Base-by-base conservation (phyloP, 495 filamentous ascomycete genomes). In the Durotheca rogersii region DNA sequence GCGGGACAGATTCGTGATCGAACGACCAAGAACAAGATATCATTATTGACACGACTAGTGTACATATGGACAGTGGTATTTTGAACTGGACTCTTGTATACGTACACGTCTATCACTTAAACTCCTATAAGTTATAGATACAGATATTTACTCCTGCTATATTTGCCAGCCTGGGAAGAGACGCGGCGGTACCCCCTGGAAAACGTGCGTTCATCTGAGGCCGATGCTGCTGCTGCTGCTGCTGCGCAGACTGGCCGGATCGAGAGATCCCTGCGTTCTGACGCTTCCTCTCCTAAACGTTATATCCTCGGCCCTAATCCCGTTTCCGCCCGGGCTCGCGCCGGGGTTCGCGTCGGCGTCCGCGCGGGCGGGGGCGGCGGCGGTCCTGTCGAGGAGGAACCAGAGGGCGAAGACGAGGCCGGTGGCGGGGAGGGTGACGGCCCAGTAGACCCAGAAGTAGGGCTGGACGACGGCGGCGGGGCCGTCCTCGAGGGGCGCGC, bases 361-460 rank as follows among this genome's bases (percentile, higher is more conserved):
- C 23, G 23, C 23, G 23, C 9, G 4, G 23, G 4, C 23, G 23
- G 23, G 4, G 9, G 4, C 23, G 23, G 4, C 23, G 23, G 4
- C 23, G 23, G 23, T 27, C 23, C 9, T 14, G 27, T 58, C 54
- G 1, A 58, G 39, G 4, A 58, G 12, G 2, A 52, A 10, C 67
- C 62, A 69, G 29, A 64, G 7, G 7, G 29, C 17, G 27, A 67
- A 64, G 6, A 64, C 57, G 3, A 60, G 11, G 0, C 54, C 41
- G 15, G 65, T 68, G 1, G 56, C 43, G 2, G 67, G 65, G 11
- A 62, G 19, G 6, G 60, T 62, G 15, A 67, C 59, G 2, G 61
- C 66, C 67, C 67, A 71, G 37, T 72, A 72, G 0, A 69, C 21
- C 57, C 61, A 71, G n/a, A 72, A 72, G 4, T 61, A 48, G 18